A percentile compares a stretch with the other conserved stretches of the same genome.
Conservation (phyloP, 2,329 filamentous ascomycete species). For the Calonectria honghensis region DNA sequence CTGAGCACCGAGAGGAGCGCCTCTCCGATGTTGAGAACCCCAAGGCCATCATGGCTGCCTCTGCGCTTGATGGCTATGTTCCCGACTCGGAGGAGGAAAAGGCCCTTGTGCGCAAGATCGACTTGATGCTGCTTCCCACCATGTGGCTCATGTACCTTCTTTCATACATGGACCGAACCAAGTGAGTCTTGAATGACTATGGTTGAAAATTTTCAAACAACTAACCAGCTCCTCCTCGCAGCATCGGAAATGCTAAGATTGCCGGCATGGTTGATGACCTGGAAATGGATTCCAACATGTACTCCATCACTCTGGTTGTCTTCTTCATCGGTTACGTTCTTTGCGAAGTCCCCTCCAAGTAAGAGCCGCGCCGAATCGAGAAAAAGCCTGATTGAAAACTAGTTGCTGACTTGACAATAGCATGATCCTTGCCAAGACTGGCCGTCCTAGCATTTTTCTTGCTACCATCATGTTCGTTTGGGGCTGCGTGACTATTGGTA, state of each 20-base stretch:
- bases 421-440: conserved; percentile 76
- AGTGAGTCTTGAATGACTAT: conserved; percentile 70
- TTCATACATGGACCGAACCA: conserved; percentile 76
- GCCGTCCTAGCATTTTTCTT: conserved; percentile 77
- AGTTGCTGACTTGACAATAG: conserved; percentile 20
- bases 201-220: conserved; percentile 22
- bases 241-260: conserved; percentile 73
- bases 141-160: conserved; percentile 77
- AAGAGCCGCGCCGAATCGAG: not conserved
- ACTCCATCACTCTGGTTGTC: conserved; percentile 75
- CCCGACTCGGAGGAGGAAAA: conserved; percentile 58
- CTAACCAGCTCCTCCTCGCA: conserved; percentile 38
- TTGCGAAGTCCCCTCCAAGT: conserved; percentile 79
- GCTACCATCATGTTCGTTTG: conserved; percentile 78
- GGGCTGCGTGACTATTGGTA: conserved; percentile 55
- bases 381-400: not conserved
- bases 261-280: conserved; percentile 62
- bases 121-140: conserved; percentile 65
- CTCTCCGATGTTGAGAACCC: conserved; percentile 40
- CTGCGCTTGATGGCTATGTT: conserved; percentile 51
- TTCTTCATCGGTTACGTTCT: conserved; percentile 83
- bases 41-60: conserved; percentile 30
- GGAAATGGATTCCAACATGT: conserved; percentile 74
- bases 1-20: conserved; percentile 45
- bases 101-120: conserved; percentile 62